Base-by-base conservation (phyloP, 2,329 filamentous ascomycete genomes). In the Microsporum audouinii region DNA sequence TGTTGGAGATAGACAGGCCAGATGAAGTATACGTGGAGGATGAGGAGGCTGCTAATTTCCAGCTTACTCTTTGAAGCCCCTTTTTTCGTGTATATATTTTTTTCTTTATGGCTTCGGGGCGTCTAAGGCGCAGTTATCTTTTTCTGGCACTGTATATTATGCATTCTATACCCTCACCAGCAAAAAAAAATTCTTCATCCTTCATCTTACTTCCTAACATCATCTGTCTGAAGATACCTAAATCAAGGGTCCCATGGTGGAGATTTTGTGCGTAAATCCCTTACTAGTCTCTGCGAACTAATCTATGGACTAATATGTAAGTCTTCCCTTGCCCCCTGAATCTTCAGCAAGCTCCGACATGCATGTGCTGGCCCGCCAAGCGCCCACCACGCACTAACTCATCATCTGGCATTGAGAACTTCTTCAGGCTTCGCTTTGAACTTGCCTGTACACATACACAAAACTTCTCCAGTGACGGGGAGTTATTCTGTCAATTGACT, bases 11-110 rank as follows among this genome's bases (percentile, higher is more conserved):
- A 29, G 58, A 65, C 41, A 61, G 60, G 14, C 41, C 57, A 6
- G 68, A 72, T 36, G 70, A 70, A 10, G 67, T 68, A 1, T 75
- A 71, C 57, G 70, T 69, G 41, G 73, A 75, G 63, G 74, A 76
- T 43, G 74, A 75, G 55, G 73, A 75, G 59, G 66, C 68, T 1
- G 66, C 67, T 57, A 72, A 70, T 65, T 76, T 76, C 65, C 74
- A 76, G 65, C 69, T 76, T 58, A 73, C 72, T 7, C 62, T 76
- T 61, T 76, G 64, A 66, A n/a, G 3, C 45, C 45, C 34, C 14
- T 31, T 38, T 53, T 53, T 60, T 36, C 49, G 8, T 36, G 12
- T 36, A 23, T 51, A n/a, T 34, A 7, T 41, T 59, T 27, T 53
- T 43, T 17, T 55, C 23, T 33, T 34, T 29, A 33, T 3, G 27